phyloP scores from a whole-genome alignment of 2,329 filamentous ascomycete genomes.

The Alternaria atra region DNA sequence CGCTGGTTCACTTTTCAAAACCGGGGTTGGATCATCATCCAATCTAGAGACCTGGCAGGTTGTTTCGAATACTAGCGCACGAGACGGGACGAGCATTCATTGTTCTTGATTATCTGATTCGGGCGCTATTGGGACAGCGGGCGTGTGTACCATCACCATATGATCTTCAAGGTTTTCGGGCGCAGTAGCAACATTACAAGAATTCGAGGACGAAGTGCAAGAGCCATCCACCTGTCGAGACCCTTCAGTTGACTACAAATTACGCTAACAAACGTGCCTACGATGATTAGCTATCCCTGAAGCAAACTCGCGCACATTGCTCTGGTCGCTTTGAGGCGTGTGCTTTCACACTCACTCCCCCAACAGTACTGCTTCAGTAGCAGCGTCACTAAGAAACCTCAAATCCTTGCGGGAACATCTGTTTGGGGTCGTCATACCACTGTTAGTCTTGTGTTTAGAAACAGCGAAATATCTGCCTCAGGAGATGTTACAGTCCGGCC shows the following conservation, averaged over 20 bases:
- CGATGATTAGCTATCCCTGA: not conserved
- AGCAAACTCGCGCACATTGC: not conserved
- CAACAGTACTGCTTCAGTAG: not conserved
- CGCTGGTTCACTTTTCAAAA: not conserved
- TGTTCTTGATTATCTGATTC: slow-evolving; percentile 4
- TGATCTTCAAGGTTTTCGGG: not conserved
- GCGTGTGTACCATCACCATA: slow-evolving; percentile 9
- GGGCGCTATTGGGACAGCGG: slow-evolving; percentile 14
- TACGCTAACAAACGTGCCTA: not conserved
- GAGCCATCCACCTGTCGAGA: not conserved
- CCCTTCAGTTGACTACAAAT: not conserved
- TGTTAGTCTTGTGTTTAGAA: not conserved
- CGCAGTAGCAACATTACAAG: slow-evolving; percentile 1
- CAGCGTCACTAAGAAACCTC: not conserved
- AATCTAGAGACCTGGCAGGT: not conserved
- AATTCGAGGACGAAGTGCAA: not conserved
- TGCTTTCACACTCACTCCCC: not conserved
- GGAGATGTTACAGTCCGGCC: not conserved
- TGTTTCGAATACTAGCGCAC: not conserved
- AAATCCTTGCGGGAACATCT: not conserved
- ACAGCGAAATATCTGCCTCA: not conserved
- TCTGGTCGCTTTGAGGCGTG: not conserved
- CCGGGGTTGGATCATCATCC: not conserved
- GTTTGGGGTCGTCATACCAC: not conserved
- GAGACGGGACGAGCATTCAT: not conserved